These are phyloP conservation scores for Prunus campanulata DNA, from an alignment of 306 rosid genomes.

Conservation along the genomic window DNA sequence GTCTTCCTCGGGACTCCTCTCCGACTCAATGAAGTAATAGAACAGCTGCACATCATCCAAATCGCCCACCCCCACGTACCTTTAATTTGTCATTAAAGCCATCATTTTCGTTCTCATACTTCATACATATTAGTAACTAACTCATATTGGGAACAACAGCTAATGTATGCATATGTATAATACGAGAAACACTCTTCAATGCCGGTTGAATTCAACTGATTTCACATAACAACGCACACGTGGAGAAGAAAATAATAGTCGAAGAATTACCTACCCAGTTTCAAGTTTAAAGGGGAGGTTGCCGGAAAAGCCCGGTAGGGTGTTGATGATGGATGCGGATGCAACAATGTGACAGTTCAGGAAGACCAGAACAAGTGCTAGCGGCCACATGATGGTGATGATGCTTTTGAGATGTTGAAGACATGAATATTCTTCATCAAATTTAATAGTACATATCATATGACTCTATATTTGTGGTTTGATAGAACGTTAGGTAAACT, in stretches of 20 bases:
- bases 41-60: constrained; percentile 34
- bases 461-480: too few species aligned
- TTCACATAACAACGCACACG: too few species aligned
- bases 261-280: neutral
- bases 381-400: neutral
- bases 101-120: neutral
- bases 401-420: too few species aligned
- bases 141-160: too few species aligned
- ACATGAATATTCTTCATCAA: too few species aligned
- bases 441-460: too few species aligned
- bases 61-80: constrained; percentile 42
- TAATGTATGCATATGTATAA: too few species aligned
- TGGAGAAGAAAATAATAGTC: too few species aligned
- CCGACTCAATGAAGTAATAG: constrained; percentile 42
- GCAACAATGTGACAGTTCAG: neutral
- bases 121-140: too few species aligned
- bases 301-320: neutral
- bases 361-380: neutral
- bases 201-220: too few species aligned
- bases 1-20: constrained; percentile 22
- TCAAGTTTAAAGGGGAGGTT: constrained; percentile 21
- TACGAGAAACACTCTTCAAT: too few species aligned
- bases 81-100: neutral
- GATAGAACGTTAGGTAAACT: too few species aligned
- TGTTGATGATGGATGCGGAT: neutral